Percentiles rank a stretch among this genome's conserved stretches.
phyloP scores from a whole-genome alignment of 1,284 basidiomycete genomes.

The Tilletia horrida region DNA sequence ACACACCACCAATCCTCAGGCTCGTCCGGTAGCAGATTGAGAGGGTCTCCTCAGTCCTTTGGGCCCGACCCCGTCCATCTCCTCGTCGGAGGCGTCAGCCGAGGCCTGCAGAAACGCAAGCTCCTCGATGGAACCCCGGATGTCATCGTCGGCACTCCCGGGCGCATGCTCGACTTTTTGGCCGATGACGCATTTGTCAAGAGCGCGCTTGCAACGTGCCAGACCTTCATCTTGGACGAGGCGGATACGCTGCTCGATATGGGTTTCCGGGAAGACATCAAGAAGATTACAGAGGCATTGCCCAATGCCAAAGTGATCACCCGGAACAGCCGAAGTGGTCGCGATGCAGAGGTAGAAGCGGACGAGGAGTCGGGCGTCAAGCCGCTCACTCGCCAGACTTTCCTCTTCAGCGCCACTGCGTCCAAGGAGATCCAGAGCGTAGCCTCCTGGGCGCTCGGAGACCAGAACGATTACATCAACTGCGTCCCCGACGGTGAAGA shows the following conservation, averaged over 20 bases:
- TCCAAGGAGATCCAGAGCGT: constrained; percentile 59
- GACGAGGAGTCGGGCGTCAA: too few species aligned
- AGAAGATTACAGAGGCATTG: constrained; percentile 70
- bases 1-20: constrained; percentile 59
- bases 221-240: constrained; percentile 85
- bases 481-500: constrained; percentile 62
- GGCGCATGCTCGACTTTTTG: constrained; percentile 78
- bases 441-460: constrained; percentile 62
- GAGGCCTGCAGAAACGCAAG: constrained; percentile 66
- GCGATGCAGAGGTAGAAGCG: neutral
- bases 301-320: constrained; percentile 62
- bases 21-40: too few species aligned
- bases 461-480: constrained; percentile 64
- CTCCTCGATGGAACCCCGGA: constrained; percentile 70
- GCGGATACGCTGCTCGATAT: constrained; percentile 92
- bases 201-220: constrained; percentile 55
- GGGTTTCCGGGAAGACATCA: constrained; percentile 89
- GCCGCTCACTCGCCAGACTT: constrained; percentile 67
- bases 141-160: constrained; percentile 88
- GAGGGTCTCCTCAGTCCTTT: neutral
- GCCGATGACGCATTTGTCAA: constrained; percentile 50
- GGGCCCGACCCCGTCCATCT: constrained; percentile 61
- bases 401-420: constrained; percentile 88
- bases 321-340: neutral
- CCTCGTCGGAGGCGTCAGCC: constrained; percentile 76